These are phyloP conservation scores for Arabidopsis thaliana DNA, from an alignment of 345 rosid species.

Conservation along the genomic window DNA sequence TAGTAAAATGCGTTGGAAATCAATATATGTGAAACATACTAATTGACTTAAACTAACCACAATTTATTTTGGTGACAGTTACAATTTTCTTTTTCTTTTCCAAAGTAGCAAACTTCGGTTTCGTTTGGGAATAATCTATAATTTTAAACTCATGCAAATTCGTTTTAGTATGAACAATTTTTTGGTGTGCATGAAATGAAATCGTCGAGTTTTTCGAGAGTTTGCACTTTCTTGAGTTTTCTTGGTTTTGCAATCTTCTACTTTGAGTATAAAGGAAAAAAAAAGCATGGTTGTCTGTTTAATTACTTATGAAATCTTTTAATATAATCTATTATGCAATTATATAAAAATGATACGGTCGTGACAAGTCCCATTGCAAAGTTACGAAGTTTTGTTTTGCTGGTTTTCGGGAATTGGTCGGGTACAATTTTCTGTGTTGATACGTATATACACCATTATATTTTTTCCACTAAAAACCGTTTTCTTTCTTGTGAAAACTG, in stretches of 20 bases:
- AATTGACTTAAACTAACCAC: conserved; percentile 11
- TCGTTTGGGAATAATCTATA: conserved; percentile 17
- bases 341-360: conserved; percentile 56
- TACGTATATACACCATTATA: conserved; percentile 1
- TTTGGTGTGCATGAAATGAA: conserved; percentile 17
- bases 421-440: conserved; percentile 35
- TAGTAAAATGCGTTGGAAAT: conserved; percentile 30
- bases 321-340: conserved; percentile 30
- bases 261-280: conserved; percentile 39
- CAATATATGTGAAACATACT: conserved; percentile 32
- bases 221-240: conserved; percentile 39
- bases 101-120: conserved; percentile 40
- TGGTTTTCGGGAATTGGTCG: conserved; percentile 75
- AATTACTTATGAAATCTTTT: conserved; percentile 13
- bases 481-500: background rate
- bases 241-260: conserved; percentile 41
- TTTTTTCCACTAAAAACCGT: background rate
- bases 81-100: conserved; percentile 38
- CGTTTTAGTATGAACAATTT: conserved; percentile 1
- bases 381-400: conserved; percentile 45
- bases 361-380: conserved; percentile 45
- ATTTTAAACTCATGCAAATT: conserved; percentile 4
- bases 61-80: conserved; percentile 29
- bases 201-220: conserved; percentile 19
- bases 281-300: conserved; percentile 44